Base-by-base conservation (phyloP, 768 basidiomycete species). In the Termitomyces sp. region DNA sequence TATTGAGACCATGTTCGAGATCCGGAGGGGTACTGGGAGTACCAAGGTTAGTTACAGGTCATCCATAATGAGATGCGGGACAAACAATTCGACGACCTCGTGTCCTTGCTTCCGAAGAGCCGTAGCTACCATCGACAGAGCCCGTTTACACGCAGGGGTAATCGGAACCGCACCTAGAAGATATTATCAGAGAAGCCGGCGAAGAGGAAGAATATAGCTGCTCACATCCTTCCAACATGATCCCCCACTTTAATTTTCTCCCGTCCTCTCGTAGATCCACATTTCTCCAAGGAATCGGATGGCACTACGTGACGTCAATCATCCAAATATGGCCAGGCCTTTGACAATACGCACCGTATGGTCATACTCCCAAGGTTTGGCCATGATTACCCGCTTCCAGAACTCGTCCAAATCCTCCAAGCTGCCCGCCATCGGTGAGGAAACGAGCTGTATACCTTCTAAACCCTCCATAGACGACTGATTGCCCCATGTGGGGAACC, bases 301-400 rank as follows among this genome's bases (percentile, higher is more conserved):
- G 66, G 57, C 82, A 82, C 82, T 83, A 54, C 9, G 51, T 53
- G 56, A 55, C 40, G 44, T 53, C 52, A 58, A 50, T 55, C 27
- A 51, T 32, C 24, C 57, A 34, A 16, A 39, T 34, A 45, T 8
- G 24, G 22, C 49, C 13, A 36, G 26, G 26, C 8, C 24, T 1
- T n/a, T 10, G 4, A 22, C 5, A 56, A 16, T 20, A 61, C 75
- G 53, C 60, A 81, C 82, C 2, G 79, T 80, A 56, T 83, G 80
- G 65, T 89, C 88, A 59, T 88, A 88, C 16, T 77, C 74, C 86
- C 87, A 89, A 16, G 88, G 85, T 55, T 80, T 79, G 69, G 82
- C 82, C 45, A 72, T 72, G 22, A 88, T 75, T 8, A 89, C 74
- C 14, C 83, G 76, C 61, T 81, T 81, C 84, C 84, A 88, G 68